Percentiles rank a stretch among this genome's conserved stretches.
These are phyloP conservation scores for Dactylellina parvicollis DNA, from an alignment of 2,329 filamentous ascomycete species.

Conservation along the genomic window DNA sequence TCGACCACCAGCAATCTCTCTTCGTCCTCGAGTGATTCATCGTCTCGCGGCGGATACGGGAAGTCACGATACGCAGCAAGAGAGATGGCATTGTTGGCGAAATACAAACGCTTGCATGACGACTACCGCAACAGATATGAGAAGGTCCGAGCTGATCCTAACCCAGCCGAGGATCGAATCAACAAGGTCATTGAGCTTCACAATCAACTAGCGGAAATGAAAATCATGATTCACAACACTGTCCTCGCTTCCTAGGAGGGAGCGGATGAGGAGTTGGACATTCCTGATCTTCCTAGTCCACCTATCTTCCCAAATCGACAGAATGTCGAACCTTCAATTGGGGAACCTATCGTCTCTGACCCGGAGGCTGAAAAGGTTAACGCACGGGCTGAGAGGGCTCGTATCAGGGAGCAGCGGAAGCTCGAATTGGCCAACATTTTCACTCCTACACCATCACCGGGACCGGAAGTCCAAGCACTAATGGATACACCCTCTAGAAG, in stretches of 20 bases:
- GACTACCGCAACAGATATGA: slow-evolving; percentile 47
- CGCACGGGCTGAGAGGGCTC: background rate
- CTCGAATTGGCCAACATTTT: background rate
- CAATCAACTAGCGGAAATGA: slow-evolving; percentile 39
- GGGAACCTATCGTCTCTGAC: too few species aligned
- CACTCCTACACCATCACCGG: background rate
- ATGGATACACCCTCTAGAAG: background rate
- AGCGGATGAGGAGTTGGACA: background rate
- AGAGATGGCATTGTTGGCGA: slow-evolving; percentile 33
- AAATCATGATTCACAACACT: slow-evolving; percentile 40
- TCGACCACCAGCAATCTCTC: slow-evolving; percentile 47
- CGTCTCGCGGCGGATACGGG: slow-evolving; percentile 24
- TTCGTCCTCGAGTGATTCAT: slow-evolving; percentile 47
- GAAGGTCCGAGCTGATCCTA: slow-evolving; percentile 36
- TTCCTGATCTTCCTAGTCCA: slow-evolving; percentile 9
- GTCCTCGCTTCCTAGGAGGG: slow-evolving; percentile 50
- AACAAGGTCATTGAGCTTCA: slow-evolving; percentile 49
- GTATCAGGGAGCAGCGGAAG: background rate
- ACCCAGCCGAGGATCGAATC: slow-evolving; percentile 37
- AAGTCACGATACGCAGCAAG: slow-evolving; percentile 23
- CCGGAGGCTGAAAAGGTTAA: background rate
- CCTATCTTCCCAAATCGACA: background rate
- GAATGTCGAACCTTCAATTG: background rate
- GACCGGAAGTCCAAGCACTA: background rate
- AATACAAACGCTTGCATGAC: slow-evolving; percentile 49